Evolutionary conservation across 1,284 basidiomycete genomes (phyloP).

Genomic region (Schizopora paradoxa): DNA sequence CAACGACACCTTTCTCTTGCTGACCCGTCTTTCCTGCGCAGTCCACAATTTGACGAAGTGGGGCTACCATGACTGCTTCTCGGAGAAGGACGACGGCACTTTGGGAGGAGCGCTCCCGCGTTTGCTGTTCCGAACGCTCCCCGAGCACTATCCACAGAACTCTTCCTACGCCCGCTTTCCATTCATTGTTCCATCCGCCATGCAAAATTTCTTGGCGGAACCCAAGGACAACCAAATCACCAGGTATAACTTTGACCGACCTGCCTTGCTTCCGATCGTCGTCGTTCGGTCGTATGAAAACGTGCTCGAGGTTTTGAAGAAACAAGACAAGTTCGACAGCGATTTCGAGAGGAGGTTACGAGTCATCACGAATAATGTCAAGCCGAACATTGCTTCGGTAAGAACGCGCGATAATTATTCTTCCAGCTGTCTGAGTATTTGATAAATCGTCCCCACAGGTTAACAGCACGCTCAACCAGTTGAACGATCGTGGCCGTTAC

Average conservation of each 20-base stretch:
- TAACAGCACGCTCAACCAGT: constrained; percentile 6
- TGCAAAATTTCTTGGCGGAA: constrained; percentile 33
- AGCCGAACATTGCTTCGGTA: constrained; percentile 18
- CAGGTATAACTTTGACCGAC: constrained; percentile 44
- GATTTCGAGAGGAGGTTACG: constrained; percentile 28
- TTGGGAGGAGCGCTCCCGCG: constrained; percentile 69
- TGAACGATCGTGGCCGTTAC: constrained; percentile 17
- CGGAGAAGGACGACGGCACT: constrained; percentile 59
- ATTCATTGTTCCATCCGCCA: constrained; percentile 48
- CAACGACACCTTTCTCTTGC: background rate
- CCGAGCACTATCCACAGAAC: constrained; percentile 55
- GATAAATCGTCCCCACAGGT: background rate
- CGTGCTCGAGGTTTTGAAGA: constrained; percentile 33
- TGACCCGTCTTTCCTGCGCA: constrained; percentile 25
- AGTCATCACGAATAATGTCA: constrained; percentile 16
- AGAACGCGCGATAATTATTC: constrained; percentile 21
- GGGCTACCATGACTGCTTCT: constrained; percentile 70
- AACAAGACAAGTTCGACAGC: constrained; percentile 28
- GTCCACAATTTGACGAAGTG: constrained; percentile 70
- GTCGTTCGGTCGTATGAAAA: constrained; percentile 29
- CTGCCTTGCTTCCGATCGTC: constrained; percentile 23
- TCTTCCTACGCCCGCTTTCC: constrained; percentile 64
- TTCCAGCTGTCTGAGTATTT: too few relatives aligned
- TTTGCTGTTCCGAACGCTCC: constrained; percentile 66
- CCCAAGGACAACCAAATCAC: constrained; percentile 27